phyloP scores from a whole-genome alignment of 2,329 filamentous ascomycete species.

The Penicillium janthinellum region DNA sequence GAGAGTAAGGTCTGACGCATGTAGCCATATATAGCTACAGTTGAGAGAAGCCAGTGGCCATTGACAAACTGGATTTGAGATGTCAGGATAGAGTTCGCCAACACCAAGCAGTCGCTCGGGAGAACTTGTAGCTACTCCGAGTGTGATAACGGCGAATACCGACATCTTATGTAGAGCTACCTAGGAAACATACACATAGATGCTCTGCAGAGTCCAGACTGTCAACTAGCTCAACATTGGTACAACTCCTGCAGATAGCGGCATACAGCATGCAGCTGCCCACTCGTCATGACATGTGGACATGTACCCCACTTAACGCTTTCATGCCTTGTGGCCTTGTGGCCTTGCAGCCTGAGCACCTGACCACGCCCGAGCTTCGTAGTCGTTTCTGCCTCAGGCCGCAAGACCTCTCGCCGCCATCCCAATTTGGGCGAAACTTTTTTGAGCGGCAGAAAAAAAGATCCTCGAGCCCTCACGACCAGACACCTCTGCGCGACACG shows the following conservation, averaged over 20 bases:
- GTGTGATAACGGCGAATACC: background rate
- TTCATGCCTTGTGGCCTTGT: background rate
- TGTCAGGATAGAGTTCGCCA: background rate
- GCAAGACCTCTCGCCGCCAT: constrained; percentile 24
- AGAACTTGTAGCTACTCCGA: background rate
- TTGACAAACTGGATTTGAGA: background rate
- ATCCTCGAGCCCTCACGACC: constrained; percentile 24
- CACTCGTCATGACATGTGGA: background rate
- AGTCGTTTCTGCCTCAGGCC: constrained; percentile 22
- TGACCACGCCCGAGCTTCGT: background rate
- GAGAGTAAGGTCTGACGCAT: background rate
- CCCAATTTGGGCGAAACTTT: constrained; percentile 28
- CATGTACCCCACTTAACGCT: background rate
- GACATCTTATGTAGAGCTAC: background rate
- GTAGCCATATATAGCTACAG: background rate
- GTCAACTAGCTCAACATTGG: background rate
- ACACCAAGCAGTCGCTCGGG: background rate
- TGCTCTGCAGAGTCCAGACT: background rate
- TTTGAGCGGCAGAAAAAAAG: constrained; percentile 34
- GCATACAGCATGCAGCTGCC: background rate
- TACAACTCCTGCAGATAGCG: background rate
- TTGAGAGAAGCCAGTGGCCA: background rate
- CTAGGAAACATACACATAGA: background rate
- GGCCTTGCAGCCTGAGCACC: background rate
- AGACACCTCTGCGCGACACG: constrained; percentile 10